phyloP scores from a whole-genome alignment of 2,329 filamentous ascomycete genomes.

The Aspergillus sp. region DNA sequence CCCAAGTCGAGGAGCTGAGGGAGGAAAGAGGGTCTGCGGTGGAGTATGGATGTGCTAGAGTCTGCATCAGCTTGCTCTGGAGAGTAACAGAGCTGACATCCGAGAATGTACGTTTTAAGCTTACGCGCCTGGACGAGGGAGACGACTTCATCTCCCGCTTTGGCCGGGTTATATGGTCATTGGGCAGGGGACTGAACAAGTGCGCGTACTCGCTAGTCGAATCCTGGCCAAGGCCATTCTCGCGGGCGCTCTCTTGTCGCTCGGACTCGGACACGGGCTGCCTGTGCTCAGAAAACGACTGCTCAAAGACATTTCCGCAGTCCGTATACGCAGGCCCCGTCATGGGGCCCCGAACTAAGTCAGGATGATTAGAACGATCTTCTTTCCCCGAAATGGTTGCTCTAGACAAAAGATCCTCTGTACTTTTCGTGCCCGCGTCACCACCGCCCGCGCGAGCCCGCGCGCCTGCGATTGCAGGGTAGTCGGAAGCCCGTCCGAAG shows the following conservation, averaged over 20 bases:
- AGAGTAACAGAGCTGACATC: conserved; percentile 66
- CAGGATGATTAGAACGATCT: conserved; percentile 36
- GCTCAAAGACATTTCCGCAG: conserved; percentile 75
- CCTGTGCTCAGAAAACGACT: conserved; percentile 53
- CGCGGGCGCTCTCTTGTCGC: conserved; percentile 12
- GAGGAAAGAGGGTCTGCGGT: conserved; percentile 40
- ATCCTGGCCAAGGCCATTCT: conserved; percentile 9
- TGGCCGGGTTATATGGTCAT: conserved; percentile 23
- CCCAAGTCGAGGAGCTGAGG: conserved; percentile 23
- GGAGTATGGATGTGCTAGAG: conserved; percentile 71
- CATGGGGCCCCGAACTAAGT: conserved; percentile 52
- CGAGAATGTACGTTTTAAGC: conserved; percentile 77
- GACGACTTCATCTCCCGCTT: conserved; percentile 30
- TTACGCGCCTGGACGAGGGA: conserved; percentile 53
- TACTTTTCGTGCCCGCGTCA: conserved; percentile 77
- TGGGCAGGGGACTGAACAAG: conserved; percentile 20
- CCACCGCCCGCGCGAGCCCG: conserved; percentile 69
- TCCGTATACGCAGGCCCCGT: conserved; percentile 70
- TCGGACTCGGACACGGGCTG: conserved; percentile 8
- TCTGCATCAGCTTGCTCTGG: conserved; percentile 76
- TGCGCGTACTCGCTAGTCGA: conserved; percentile 14
- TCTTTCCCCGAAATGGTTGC: conserved; percentile 67
- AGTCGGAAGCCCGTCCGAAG: conserved; percentile 68
- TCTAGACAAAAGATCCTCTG: conserved; percentile 78
- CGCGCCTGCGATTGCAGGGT: conserved; percentile 68